A percentile compares a stretch with the other conserved stretches of the same genome.
Evolutionary conservation across 495 filamentous ascomycete species (phyloP).

Genomic region (Podospora conica): DNA sequence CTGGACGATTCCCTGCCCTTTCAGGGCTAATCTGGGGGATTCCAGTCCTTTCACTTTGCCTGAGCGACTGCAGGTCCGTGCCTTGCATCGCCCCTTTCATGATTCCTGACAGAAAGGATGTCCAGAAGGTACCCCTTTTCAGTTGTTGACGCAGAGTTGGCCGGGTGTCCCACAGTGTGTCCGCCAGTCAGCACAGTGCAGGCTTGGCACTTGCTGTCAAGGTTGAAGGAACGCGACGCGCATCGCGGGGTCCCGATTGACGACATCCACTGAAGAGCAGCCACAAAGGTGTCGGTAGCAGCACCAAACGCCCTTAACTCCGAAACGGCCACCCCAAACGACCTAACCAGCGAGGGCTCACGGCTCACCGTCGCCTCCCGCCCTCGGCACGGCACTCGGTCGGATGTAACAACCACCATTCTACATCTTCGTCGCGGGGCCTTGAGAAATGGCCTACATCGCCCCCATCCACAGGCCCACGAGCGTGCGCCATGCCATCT

Average conservation of each 20-base stretch:
- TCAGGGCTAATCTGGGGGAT: too few species aligned
- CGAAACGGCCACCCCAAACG: neutral
- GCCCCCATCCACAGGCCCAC: constrained; percentile 89
- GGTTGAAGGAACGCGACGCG: too few species aligned
- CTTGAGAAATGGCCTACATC: constrained; percentile 74
- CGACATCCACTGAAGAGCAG: neutral
- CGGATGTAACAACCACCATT: constrained; percentile 17
- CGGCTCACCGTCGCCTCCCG: neutral
- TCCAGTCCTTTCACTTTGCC: too few species aligned
- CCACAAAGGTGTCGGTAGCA: neutral
- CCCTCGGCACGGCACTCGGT: neutral
- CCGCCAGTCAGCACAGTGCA: neutral
- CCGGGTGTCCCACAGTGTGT: neutral
- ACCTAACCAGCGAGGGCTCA: neutral
- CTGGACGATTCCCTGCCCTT: too few species aligned
- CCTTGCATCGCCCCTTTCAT: too few species aligned
- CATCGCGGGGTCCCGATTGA: neutral
- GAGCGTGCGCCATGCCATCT: constrained; percentile 82
- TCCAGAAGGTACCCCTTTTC: neutral
- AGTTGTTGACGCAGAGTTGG: neutral
- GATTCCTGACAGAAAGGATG: too few species aligned
- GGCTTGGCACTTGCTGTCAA: neutral
- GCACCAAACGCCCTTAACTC: neutral
- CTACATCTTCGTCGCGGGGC: constrained; percentile 4
- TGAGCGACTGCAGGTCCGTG: too few species aligned